A percentile compares a stretch with the other conserved stretches of the same genome.
These are phyloP conservation scores for Yarrowia phangngaensis DNA, from an alignment of 805 yeast genomes.

Conservation along the genomic window DNA sequence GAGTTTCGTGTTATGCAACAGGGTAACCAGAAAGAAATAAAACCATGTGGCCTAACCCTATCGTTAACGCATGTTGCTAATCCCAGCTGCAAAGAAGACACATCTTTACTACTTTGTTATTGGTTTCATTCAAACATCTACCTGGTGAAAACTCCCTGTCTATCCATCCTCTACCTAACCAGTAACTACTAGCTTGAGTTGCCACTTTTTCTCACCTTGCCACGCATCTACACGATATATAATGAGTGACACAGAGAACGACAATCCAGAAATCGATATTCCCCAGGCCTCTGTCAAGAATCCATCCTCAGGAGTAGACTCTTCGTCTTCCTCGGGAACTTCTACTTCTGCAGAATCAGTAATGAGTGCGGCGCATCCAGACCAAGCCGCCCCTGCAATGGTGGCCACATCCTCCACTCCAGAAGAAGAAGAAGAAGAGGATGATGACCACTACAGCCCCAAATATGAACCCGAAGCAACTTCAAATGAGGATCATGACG, in stretches of 20 bases:
- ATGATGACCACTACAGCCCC: conserved; percentile 26
- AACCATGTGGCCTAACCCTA: too few species aligned
- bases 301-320: conserved; percentile 7
- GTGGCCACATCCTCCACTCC: conserved; percentile 11
- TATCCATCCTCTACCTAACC: too few species aligned
- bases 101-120: too few species aligned
- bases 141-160: too few species aligned
- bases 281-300: conserved; percentile 4
- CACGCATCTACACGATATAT: too few species aligned
- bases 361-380: conserved; percentile 15
- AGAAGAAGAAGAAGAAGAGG: conserved; percentile 28
- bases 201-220: too few species aligned
- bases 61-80: too few species aligned
- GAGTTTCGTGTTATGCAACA: too few species aligned
- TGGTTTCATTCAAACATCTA: too few species aligned
- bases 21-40: too few species aligned
- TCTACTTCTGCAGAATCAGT: conserved; percentile 19
- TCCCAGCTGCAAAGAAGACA: too few species aligned
- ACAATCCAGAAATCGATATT: conserved; percentile 7
- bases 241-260: background rate
- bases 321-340: conserved; percentile 6
- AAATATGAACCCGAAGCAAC: conserved; percentile 17
- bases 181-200: too few species aligned
- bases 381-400: conserved; percentile 4
- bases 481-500: conserved; percentile 6